These are phyloP conservation scores for Yarrowia sp. DNA, from an alignment of 805 yeast genomes.

Conservation along the genomic window DNA sequence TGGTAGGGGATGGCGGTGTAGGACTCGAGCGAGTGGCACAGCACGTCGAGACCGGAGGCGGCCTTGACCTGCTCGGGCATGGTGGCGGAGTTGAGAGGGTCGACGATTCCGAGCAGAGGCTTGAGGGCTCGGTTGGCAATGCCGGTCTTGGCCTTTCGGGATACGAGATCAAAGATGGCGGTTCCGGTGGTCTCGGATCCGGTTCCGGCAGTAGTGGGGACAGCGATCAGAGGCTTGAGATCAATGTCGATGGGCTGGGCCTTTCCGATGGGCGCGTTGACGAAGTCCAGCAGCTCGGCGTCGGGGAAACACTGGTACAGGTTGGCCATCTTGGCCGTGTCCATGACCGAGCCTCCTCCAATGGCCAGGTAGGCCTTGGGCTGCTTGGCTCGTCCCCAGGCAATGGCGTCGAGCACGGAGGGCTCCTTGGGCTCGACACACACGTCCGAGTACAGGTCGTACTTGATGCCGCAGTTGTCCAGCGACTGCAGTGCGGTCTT, in stretches of 20 bases:
- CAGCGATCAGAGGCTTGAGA: conserved; percentile 54
- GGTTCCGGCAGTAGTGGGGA: conserved; percentile 58
- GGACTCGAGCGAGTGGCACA: conserved; percentile 57
- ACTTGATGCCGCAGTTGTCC: conserved; percentile 49
- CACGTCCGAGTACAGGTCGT: conserved; percentile 51
- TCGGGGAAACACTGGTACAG: conserved; percentile 54
- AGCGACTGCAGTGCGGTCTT: conserved; percentile 49
- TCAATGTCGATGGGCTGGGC: conserved; percentile 50
- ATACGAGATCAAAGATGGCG: conserved; percentile 54
- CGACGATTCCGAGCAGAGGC: conserved; percentile 55
- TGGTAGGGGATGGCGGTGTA: conserved; percentile 56
- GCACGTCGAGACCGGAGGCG: conserved; percentile 55
- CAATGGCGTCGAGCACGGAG: conserved; percentile 50
- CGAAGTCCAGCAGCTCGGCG: conserved; percentile 54
- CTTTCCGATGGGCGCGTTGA: conserved; percentile 54
- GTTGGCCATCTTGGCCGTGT: conserved; percentile 55
- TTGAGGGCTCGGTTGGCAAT: conserved; percentile 55
- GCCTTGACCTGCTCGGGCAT: conserved; percentile 55
- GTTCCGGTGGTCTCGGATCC: conserved; percentile 58
- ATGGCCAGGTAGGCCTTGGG: conserved; percentile 55
- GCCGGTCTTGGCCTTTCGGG: conserved; percentile 54
- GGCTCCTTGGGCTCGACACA: conserved; percentile 53
- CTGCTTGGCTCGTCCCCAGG: conserved; percentile 49
- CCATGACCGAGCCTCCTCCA: conserved; percentile 59
- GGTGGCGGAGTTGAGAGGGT: conserved; percentile 53